Conservation (phyloP, 2,329 filamentous ascomycete species). For the Stachybotrys elegans region DNA sequence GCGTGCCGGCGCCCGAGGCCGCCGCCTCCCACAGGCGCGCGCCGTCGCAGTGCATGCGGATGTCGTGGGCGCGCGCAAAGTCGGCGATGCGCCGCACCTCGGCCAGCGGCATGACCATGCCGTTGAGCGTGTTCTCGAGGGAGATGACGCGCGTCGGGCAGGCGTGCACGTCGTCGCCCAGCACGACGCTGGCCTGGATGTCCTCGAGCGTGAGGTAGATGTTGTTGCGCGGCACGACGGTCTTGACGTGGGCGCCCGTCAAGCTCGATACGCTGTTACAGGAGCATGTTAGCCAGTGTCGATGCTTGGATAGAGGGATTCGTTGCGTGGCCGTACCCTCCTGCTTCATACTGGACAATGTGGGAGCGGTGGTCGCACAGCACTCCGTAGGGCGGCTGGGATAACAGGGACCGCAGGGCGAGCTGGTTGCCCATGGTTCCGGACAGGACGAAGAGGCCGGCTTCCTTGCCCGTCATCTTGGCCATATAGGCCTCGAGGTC, state of each 20-base stretch:
- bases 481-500: slow-evolving; percentile 72
- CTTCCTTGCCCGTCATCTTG: slow-evolving; percentile 67
- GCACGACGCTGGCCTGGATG: slow-evolving; percentile 57
- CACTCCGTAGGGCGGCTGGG: slow-evolving; percentile 73
- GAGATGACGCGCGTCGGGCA: slow-evolving; percentile 78
- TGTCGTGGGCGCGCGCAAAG: slow-evolving; percentile 60
- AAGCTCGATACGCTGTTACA: slow-evolving; percentile 58
- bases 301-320: no score
- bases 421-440: slow-evolving; percentile 96
- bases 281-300: not conserved
- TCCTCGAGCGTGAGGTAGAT: slow-evolving; percentile 74
- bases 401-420: slow-evolving; percentile 70
- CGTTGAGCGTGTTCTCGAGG: slow-evolving; percentile 81
- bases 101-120: slow-evolving; percentile 69
- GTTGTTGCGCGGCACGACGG: slow-evolving; percentile 65
- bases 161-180: slow-evolving; percentile 67
- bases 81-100: slow-evolving; percentile 65
- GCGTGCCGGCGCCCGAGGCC: slow-evolving; percentile 59
- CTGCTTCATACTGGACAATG: slow-evolving; percentile 64
- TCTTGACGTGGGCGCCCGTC: slow-evolving; percentile 64
- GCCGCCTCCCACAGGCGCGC: slow-evolving; percentile 80
- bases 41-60: slow-evolving; percentile 73
- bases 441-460: slow-evolving; percentile 74
- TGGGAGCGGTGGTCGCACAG: slow-evolving; percentile 77
- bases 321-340: slow-evolving; percentile 38